phyloP scores from a whole-genome alignment of 2,329 filamentous ascomycete species.

The Coniochaeta hoffmannii region DNA sequence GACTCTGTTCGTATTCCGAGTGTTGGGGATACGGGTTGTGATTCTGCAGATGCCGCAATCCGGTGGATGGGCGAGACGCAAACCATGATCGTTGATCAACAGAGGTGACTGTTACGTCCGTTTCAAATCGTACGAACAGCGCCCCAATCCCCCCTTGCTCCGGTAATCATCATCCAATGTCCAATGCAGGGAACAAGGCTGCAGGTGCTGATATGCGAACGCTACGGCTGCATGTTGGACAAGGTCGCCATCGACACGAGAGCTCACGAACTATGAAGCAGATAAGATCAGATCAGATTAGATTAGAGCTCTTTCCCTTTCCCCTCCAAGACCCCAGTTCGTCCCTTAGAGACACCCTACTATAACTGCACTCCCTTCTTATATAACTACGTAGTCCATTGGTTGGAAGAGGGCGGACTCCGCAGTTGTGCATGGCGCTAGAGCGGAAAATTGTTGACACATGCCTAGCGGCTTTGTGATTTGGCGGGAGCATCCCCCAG shows the following conservation, averaged over 20 bases:
- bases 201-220: too few relatives aligned
- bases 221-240: too few relatives aligned
- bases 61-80: too few relatives aligned
- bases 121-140: too few relatives aligned
- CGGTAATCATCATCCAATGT: too few relatives aligned
- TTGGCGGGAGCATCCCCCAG: conserved; percentile 26
- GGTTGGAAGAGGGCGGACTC: not conserved
- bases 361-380: not conserved
- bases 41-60: not conserved
- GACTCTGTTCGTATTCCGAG: not conserved
- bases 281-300: conserved; percentile 7
- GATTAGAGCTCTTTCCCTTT: conserved; percentile 2
- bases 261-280: not conserved
- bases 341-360: not conserved
- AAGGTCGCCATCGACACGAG: too few relatives aligned
- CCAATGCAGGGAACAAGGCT: too few relatives aligned
- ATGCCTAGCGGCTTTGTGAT: conserved; percentile 24
- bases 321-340: not conserved
- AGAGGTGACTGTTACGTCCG: too few relatives aligned
- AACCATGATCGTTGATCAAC: too few relatives aligned
- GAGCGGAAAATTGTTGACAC: conserved; percentile 18
- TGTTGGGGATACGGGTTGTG: not conserved
- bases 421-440: not conserved
- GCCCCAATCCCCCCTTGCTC: too few relatives aligned
- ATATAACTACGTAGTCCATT: not conserved